Base-by-base conservation (phyloP, 345 rosid genomes). In the Bruguiera parviflora region DNA sequence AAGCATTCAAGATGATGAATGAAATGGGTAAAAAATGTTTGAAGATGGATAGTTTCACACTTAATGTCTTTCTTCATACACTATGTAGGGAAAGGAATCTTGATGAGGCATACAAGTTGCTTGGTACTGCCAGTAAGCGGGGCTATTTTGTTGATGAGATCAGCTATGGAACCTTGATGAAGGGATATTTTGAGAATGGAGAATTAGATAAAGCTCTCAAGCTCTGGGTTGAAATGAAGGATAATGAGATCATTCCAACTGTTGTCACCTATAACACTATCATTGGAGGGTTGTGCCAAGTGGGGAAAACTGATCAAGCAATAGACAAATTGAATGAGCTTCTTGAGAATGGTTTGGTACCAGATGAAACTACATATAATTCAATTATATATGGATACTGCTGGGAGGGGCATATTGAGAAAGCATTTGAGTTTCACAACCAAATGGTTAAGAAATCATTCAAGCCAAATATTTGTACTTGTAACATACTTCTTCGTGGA, bases 221-320 rank as follows among this genome's bases (percentile, higher is more conserved):
- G 65, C 84, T 87, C 63, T 91, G 98, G 98, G 83, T 81, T 33
- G 96, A 91, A 80, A 91, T 94, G 95, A 91, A 82, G 84, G 82
- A 74, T 77, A 84, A 80, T 72, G 78, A 81, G 73, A 84, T 91
- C 13, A 58, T 76, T 67, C 98, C 98, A 55, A 87, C 84, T 1
- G 73, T 87, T 75, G 37, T 71, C 52, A 89, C 92, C 22, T 88
- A 84, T 77, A 91, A 94, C 79, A 72, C 89, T 70, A 58, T 89
- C 5, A 91, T 94, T 61, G 70, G 76, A 55, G 97, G 94, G 70
- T 79, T 88, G 71, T 88, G 86, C 76, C 94, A 81, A 70, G 75
- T 73, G 7, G 88, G 89, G 47, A 87, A 80, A 76, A 86, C 91
- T 64, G 87, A 86, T 65, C 69, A 82, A 77, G 97, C 98, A 5